These are phyloP conservation scores for Kluyveromyces dobzhanskii DNA, from an alignment of 805 yeast genomes.

Conservation along the genomic window DNA sequence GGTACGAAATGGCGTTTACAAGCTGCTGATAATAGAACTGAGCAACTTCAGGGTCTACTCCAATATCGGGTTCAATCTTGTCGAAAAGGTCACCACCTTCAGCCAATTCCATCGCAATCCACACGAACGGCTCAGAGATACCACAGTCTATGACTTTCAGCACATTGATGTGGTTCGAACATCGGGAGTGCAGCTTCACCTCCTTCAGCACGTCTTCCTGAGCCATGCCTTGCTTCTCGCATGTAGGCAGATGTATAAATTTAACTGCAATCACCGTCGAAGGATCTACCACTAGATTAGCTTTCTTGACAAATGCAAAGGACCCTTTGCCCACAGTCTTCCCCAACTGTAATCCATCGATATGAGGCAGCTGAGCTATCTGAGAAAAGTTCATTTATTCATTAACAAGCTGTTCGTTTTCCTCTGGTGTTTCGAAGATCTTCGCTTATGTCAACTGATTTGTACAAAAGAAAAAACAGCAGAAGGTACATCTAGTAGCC, in stretches of 20 bases:
- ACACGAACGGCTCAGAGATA: slow-evolving; percentile 47
- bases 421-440: not conserved
- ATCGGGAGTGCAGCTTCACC: slow-evolving; percentile 48
- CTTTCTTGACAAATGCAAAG: slow-evolving; percentile 54
- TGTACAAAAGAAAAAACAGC: too few species aligned
- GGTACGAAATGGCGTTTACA: slow-evolving; percentile 47
- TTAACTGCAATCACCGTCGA: slow-evolving; percentile 47
- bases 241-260: slow-evolving; percentile 39
- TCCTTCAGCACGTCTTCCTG: slow-evolving; percentile 43
- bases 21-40: slow-evolving; percentile 64
- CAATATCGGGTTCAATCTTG: slow-evolving; percentile 68
- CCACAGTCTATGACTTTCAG: slow-evolving; percentile 48
- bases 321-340: slow-evolving; percentile 60
- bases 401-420: not conserved
- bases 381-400: slow-evolving; percentile 33
- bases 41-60: slow-evolving; percentile 57
- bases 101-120: slow-evolving; percentile 62
- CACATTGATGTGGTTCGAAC: slow-evolving; percentile 53
- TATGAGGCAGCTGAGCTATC: slow-evolving; percentile 34
- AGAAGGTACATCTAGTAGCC: too few species aligned
- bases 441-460: too few species aligned
- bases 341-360: slow-evolving; percentile 39
- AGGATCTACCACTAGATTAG: slow-evolving; percentile 31
- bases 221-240: slow-evolving; percentile 29
- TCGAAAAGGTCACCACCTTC: slow-evolving; percentile 72